Evolutionary conservation across 148 eudicot species (phyloP), one percentile per base, ranked within the genome.

Genomic region (Arbutus unedo): DNA sequence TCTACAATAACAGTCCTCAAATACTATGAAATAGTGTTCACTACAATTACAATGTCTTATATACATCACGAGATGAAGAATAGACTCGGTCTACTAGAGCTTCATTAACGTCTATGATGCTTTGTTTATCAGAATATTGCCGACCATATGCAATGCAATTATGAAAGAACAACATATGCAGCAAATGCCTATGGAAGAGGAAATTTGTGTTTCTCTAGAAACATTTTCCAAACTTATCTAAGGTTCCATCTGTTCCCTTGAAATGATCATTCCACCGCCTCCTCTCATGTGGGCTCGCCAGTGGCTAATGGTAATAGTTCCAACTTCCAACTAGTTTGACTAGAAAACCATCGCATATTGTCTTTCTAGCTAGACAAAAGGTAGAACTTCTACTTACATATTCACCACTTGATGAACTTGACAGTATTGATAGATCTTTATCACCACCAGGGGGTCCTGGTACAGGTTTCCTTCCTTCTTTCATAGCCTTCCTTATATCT

Each of bases 361-460:
- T 68, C 62, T 70, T 9, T 43, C 64, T 31, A 11, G n/a, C 62
- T 4, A 57, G 31, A 68, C 19, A 54, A 67, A 8, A 82, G 14
- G 38, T 21, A 49, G 53, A 18, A 6, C 53, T 79, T 83, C 38
- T 41, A 84, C 92, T 85, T 91, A 94, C 98, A 84, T 85, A 86
- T 89, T 83, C 92, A 83, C 87, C 89, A 74, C 85, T 88, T 77
- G 91, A 74, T 83, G 91, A 82, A 45, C 82, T 85, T 47, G 92
- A 89, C 59, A 84, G 86, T 70, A 84, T 23, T 21, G 94, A 85
- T 45, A 85, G 74, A 82, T 94, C 93, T 11, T 88, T 84, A 82
- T 96, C 97, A 71, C 89, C 98, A 74, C 96, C 99, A 81, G 99
- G 99, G 59, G 99, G 98, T 25, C 99, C 99, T 77, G 99, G 95